Conservation (phyloP, 345 rosid genomes). For the Mangifera indica region DNA sequence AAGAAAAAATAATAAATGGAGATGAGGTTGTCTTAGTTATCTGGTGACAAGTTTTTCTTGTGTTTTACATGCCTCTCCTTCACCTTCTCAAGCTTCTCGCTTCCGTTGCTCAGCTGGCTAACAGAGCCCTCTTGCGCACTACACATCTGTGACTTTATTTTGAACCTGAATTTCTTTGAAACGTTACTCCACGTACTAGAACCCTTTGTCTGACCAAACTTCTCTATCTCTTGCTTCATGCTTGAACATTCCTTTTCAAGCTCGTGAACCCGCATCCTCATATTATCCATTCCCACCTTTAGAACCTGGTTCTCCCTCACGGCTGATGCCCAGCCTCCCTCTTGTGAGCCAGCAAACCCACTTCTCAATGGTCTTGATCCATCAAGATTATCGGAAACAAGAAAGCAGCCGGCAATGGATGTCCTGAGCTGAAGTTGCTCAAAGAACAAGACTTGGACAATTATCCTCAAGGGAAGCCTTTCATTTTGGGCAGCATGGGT, state of each 20-base stretch:
- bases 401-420: slow-evolving; percentile 91
- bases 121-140: slow-evolving; percentile 92
- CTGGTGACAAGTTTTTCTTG: slow-evolving; percentile 54
- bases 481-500: slow-evolving; percentile 98
- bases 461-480: slow-evolving; percentile 82
- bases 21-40: slow-evolving; percentile 17
- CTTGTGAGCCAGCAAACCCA: slow-evolving; percentile 63
- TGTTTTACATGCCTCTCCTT: slow-evolving; percentile 57
- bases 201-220: slow-evolving; percentile 52
- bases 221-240: slow-evolving; percentile 95
- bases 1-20: background rate
- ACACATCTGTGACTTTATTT: slow-evolving; percentile 90
- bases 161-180: slow-evolving; percentile 76
- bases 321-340: slow-evolving; percentile 90
- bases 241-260: slow-evolving; percentile 76
- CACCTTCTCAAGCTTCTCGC: slow-evolving; percentile 54
- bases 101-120: slow-evolving; percentile 53
- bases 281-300: slow-evolving; percentile 95
- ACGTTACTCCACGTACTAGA: slow-evolving; percentile 56
- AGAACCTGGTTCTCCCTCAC: slow-evolving; percentile 93
- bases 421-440: slow-evolving; percentile 99
- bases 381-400: slow-evolving; percentile 91
- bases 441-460: slow-evolving; percentile 93
- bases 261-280: slow-evolving; percentile 90
- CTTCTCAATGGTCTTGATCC: slow-evolving; percentile 86